Percentiles rank a stretch among this genome's conserved stretches.
Conservation (phyloP, 768 basidiomycete species). For the Coprinopsis sp. region DNA sequence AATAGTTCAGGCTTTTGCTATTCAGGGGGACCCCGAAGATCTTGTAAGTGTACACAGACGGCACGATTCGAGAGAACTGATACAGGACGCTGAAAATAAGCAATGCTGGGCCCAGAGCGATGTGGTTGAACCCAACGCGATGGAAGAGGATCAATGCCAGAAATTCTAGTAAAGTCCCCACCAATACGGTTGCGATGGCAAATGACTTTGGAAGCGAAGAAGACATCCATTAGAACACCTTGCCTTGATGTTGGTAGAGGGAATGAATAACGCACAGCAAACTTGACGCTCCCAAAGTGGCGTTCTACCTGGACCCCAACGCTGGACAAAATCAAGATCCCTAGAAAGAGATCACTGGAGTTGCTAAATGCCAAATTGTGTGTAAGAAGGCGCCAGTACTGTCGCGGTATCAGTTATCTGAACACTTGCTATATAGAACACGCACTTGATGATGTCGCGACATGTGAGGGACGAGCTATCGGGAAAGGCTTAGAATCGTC, state of each 20-base stretch:
- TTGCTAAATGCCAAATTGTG: slow-evolving; percentile 78
- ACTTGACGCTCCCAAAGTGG: slow-evolving; percentile 84
- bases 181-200: slow-evolving; percentile 56
- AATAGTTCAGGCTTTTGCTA: slow-evolving; percentile 73
- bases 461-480: slow-evolving; percentile 79
- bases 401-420: slow-evolving; percentile 27
- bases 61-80: slow-evolving; percentile 77
- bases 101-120: slow-evolving; percentile 73
- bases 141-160: slow-evolving; percentile 60
- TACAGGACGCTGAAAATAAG: slow-evolving; percentile 78
- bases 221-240: background rate
- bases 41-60: slow-evolving; percentile 68
- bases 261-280: slow-evolving; percentile 51
- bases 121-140: slow-evolving; percentile 62
- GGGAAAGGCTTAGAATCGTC: slow-evolving; percentile 11
- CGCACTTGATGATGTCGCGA: slow-evolving; percentile 85
- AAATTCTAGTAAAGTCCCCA: slow-evolving; percentile 69
- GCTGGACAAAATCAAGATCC: slow-evolving; percentile 69
- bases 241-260: background rate
- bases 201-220: slow-evolving; percentile 66
- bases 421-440: slow-evolving; percentile 7
- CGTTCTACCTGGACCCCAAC: slow-evolving; percentile 72
- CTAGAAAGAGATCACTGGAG: slow-evolving; percentile 81
- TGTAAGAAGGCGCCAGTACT: slow-evolving; percentile 83
- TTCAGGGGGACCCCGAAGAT: slow-evolving; percentile 70